Evolutionary conservation across 2,329 filamentous ascomycete species (phyloP), one percentile per base, ranked within the genome.

Genomic region (Tetracladium maxilliforme): DNA sequence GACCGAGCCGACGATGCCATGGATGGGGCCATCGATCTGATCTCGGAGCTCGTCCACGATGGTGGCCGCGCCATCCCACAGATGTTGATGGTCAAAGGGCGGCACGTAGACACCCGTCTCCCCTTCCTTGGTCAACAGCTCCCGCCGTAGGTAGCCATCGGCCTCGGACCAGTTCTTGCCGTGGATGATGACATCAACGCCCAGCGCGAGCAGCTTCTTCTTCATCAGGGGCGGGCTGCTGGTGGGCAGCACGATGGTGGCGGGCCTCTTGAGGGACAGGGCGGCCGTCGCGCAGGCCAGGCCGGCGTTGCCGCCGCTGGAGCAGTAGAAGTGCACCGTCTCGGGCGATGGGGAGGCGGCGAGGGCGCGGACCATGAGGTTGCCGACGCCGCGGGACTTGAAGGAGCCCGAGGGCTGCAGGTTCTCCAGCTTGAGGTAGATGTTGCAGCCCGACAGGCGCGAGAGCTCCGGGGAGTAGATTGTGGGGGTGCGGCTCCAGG

Each of bases 351-450:
- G 30, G 32, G 53, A 38, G 34, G 48, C 42, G 28, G 50, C 47
- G 28, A 52, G 39, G 30, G 59, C 45, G 37, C 58, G 55, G 26
- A 72, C 59, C 45, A 83, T 73, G 44, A 79, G 64, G 47, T 79
- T 68, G 24, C 80, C 79, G 32, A 87, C 69, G 16, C 77, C 80
- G 36, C 70, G 65, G 23, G 79, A 86, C 49, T 92, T 90, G 69
- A 92, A 92, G 19, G 79, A 86, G 34, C 79, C 79, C 13, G 76
- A 78, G 5, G 82, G 83, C 43, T 92, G 83, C 27, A 84, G 66
- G 44, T 79, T 81, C 40, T 92, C 82, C 33, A 90, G 68, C 49
- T 92, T 92, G 41, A 92, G 70, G 48, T 79, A 81, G 48, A 92
- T 70, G 54, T 78, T 74, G 56, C 79, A n/a, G n/a, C n/a, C 64